Conservation (phyloP, 345 rosid genomes). For the Firmiana major region DNA sequence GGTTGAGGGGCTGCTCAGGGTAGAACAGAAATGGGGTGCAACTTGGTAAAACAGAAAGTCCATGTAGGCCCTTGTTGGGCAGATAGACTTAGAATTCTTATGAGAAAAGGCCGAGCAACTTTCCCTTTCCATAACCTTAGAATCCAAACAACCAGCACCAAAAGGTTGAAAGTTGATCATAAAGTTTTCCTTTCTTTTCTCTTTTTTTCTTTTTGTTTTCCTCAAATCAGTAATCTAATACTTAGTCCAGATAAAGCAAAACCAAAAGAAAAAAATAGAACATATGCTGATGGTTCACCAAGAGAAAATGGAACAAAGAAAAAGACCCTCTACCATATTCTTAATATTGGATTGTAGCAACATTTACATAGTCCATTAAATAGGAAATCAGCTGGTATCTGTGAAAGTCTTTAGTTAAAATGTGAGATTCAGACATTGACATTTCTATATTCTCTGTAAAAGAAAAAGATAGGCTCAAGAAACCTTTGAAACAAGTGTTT, state of each 20-base stretch:
- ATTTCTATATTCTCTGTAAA: too few species aligned
- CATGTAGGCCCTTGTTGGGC: conserved; percentile 21
- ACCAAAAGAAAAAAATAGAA: neutral
- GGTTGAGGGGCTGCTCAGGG: neutral
- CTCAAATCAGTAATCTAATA: neutral
- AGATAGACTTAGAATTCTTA: conserved; percentile 25
- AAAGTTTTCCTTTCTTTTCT: neutral
- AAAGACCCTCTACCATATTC: too few species aligned
- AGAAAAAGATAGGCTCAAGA: too few species aligned
- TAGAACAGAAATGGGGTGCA: neutral
- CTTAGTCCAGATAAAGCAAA: neutral
- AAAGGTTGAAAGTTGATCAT: conserved; percentile 15
- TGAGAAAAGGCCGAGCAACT: conserved; percentile 19
- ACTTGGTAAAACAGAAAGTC: neutral
- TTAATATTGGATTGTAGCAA: too few species aligned
- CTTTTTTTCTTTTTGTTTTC: too few species aligned
- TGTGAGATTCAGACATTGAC: too few species aligned
- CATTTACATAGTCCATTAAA: too few species aligned
- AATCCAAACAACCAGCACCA: conserved; percentile 14
- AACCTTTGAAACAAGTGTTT: too few species aligned
- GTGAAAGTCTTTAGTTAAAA: too few species aligned
- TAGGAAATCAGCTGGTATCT: too few species aligned
- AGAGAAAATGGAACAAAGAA: too few species aligned
- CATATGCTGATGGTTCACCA: too few species aligned
- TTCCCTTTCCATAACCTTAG: conserved; percentile 16